Base-by-base conservation (phyloP, 163 green algal genomes). In the Picocystis sp. region DNA sequence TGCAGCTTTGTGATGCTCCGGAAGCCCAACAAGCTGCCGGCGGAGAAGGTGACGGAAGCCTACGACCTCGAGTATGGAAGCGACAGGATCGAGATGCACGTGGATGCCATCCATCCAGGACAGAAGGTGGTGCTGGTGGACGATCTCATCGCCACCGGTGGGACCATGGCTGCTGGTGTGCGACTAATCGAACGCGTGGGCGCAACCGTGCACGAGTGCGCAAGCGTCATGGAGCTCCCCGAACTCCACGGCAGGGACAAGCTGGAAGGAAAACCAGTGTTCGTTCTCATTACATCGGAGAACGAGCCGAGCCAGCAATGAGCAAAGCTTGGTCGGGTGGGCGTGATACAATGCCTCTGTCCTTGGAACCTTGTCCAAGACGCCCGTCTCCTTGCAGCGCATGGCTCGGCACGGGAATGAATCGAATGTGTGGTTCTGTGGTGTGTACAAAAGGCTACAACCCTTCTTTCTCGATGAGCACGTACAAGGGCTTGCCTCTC, bases 11-110 rank as follows among this genome's bases (percentile, higher is more conserved):
- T 99, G 35, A 82, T 81, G 5, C 67, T 98, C 43, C 63, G 91
- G n/a, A 99, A 99, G 63, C 86, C 87, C 15, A 84, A 84, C 46
- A 99, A 99, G 72, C 83, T 99, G 13, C 91, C 91, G 69, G 83
- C 29, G 8, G 29, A 38, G 8, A 38, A 38, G 8, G 29, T 38
- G 29, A 38, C 29, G 29, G 29, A 38, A 45, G 69, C 81, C 3
- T 96, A 96, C 60, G 54, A 78, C 48, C 81, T 92, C 0, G 88
- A 96, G 70, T 97, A 95, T 68, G 77, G 72, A 35, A 84, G 69
- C 3, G 90, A 98, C 66, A 80, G 70, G 50, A 96, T 96, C 43
- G 90, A 96, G 71, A 95, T 99, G 84, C 87, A 94, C 55, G 66
- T 73, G 19, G 90, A 80, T 0, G 73, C 80, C 10, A 67, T 98